Evolutionary conservation across 352 stramenopile genomes (phyloP).

Genomic region (Phytophthora brassicae): DNA sequence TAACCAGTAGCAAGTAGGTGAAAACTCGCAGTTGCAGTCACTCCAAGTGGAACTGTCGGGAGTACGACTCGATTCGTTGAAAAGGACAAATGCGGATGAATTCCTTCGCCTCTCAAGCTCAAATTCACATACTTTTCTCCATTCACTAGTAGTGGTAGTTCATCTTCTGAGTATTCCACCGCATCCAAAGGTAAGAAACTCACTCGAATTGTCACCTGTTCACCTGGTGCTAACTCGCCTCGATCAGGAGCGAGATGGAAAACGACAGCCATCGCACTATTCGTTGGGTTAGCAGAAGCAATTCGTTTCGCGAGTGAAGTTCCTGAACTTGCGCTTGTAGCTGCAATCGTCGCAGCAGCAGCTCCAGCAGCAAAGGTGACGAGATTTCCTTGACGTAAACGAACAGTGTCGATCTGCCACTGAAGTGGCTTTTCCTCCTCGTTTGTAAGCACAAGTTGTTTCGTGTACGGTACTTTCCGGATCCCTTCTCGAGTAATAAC

Average conservation of each 20-base stretch:
- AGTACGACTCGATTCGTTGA: constrained; percentile 82
- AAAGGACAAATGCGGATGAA: constrained; percentile 93
- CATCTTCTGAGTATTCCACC: constrained; percentile 73
- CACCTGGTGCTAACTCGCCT: constrained; percentile 76
- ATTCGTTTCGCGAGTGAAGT: constrained; percentile 29
- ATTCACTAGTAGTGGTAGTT: constrained; percentile 74
- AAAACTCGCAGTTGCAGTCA: constrained; percentile 67
- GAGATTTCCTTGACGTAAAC: constrained; percentile 30
- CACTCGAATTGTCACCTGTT: constrained; percentile 78
- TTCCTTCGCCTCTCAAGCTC: constrained; percentile 75
- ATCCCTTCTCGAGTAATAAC: constrained; percentile 85
- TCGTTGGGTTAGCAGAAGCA: constrained; percentile 25
- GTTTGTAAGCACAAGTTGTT: constrained; percentile 80
- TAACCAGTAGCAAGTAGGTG: constrained; percentile 89
- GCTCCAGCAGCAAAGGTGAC: constrained; percentile 26
- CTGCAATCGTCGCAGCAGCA: constrained; percentile 6
- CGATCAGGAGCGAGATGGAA: constrained; percentile 84
- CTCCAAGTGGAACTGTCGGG: constrained; percentile 87
- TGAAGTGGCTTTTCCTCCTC: constrained; percentile 52
- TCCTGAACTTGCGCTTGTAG: background rate
- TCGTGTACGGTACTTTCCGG: constrained; percentile 87
- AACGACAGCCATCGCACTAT: constrained; percentile 45
- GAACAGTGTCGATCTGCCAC: constrained; percentile 78
- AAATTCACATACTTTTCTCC: constrained; percentile 84
- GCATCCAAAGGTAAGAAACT: constrained; percentile 86